phyloP scores from a whole-genome alignment of 2,329 filamentous ascomycete genomes.

The Mariannaea elegans region DNA sequence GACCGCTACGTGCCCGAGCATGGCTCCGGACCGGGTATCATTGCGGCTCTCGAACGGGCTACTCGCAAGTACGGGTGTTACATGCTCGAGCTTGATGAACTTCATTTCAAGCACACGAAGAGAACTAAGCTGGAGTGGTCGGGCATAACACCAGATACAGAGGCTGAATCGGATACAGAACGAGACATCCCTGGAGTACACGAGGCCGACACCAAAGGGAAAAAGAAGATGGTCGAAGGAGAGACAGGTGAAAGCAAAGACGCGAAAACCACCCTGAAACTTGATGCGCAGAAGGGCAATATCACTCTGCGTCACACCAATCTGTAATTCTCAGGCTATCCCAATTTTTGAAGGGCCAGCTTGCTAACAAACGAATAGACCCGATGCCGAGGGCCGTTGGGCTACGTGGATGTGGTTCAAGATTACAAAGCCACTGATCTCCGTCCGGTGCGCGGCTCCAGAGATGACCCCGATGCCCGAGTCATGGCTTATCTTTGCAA shows the following conservation, averaged over 20 bases:
- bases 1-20: background rate
- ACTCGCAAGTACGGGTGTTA: slow-evolving; percentile 32
- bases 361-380: background rate
- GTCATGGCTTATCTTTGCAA: slow-evolving; percentile 6
- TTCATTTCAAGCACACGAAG: slow-evolving; percentile 27
- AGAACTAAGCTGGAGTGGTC: background rate
- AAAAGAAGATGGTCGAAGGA: background rate
- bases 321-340: background rate
- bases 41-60: slow-evolving; percentile 25
- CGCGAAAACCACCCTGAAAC: background rate
- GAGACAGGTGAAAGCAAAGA: background rate
- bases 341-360: background rate
- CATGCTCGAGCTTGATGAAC: slow-evolving; percentile 34
- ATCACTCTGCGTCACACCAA: slow-evolving; percentile 14
- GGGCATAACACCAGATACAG: no score
- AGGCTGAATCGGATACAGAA: no score
- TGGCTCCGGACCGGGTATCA: slow-evolving; percentile 8
- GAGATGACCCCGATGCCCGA: slow-evolving; percentile 13
- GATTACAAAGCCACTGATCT: slow-evolving; percentile 9
- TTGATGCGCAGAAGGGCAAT: slow-evolving; percentile 3
- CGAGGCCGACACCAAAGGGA: background rate
- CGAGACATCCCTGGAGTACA: no score
- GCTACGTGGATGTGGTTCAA: slow-evolving; percentile 20
- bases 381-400: background rate
- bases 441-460: background rate